Base-by-base conservation (phyloP, 2,329 filamentous ascomycete species). In the Microascus cirrosus region DNA sequence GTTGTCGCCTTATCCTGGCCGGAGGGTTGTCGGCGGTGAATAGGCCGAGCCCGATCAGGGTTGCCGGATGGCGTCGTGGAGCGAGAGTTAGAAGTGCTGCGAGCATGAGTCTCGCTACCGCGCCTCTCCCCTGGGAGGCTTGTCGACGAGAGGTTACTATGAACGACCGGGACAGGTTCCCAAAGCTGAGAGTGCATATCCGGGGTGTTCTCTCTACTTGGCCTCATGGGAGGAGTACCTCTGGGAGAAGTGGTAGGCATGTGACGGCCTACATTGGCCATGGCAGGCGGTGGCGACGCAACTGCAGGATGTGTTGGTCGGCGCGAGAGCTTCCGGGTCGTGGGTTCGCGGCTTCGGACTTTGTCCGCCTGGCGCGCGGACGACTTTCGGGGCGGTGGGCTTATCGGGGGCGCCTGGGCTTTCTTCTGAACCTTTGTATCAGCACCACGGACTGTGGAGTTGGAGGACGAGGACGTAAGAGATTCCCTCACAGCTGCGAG, bases 381-480 rank as follows among this genome's bases (percentile, higher is more conserved):
- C 12, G 82, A 82, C 63, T 81, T 84, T 51, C 83, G 78, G 2
- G 81, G 79, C 2, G 83, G 82, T 12, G 84, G 83, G 58, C 79
- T 88, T 12, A 80, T 81, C 12, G 82, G 77, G 7, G 75, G 70
- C 1, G 76, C 73, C n/a, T 75, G 70, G 4, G 79, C 65, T 64
- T 73, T 77, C 60, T 73, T 76, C 61, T 69, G 77, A 22, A 60
- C 65, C 60, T 68, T 75, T 13, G 76, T 76, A 22, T 55, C 53
- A 42, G 24, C 52, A 18, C 74, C 78, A 36, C 83, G 78, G 10
- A 88, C 79, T 2, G 85, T 89, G 7, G 86, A 89, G 60, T 80
- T 82, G 5, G 86, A 89, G 0, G 87, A 90, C 0, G 87, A 90
- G 1, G 87, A 90, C 24, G 80, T 86, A 5, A 84, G 73, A 1